Evolutionary conservation across 1,284 basidiomycete species (phyloP).

Genomic region (Apiotrichum sp.): DNA sequence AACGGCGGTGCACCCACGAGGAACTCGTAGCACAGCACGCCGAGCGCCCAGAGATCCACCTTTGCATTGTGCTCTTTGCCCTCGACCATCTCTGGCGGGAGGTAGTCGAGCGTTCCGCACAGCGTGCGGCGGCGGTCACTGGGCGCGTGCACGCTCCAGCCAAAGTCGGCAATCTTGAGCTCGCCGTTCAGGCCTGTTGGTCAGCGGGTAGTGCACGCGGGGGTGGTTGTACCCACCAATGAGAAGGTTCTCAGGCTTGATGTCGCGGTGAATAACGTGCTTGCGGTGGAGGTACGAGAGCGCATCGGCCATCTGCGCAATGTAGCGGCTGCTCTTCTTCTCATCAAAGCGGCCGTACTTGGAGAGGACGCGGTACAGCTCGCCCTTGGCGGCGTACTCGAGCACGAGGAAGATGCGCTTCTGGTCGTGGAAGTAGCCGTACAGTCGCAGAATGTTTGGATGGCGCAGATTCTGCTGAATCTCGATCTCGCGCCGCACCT

Average conservation of each 20-base stretch:
- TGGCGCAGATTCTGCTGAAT: conserved; percentile 97
- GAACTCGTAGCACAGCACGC: conserved; percentile 94
- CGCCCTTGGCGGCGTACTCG: conserved; percentile 92
- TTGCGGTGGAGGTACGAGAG: conserved; percentile 87
- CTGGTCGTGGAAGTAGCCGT: conserved; percentile 96
- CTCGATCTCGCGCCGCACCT: conserved; percentile 94
- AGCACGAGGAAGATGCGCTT: conserved; percentile 98
- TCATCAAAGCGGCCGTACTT: conserved; percentile 83
- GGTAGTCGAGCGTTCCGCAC: conserved; percentile 93
- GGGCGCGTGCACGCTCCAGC: conserved; percentile 98
- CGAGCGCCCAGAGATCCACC: conserved; percentile 88
- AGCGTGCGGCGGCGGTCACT: conserved; percentile 80
- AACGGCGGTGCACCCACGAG: conserved; percentile 88
- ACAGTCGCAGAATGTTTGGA: conserved; percentile 86
- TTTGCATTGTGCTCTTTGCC: conserved; percentile 51
- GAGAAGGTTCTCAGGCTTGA: conserved; percentile 96
- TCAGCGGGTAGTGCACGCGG: too few species aligned
- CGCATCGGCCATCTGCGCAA: conserved; percentile 98
- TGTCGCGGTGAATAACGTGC: conserved; percentile 97
- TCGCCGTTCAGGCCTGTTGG: conserved; percentile 70
- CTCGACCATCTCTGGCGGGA: conserved; percentile 98
- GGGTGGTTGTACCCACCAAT: conserved; percentile 53
- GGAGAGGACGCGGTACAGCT: conserved; percentile 90
- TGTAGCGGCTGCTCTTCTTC: conserved; percentile 74
- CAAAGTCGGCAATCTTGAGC: conserved; percentile 97